Evolutionary conservation across 345 rosid species (phyloP), one percentile per base, ranked within the genome.

Genomic region (Combretum micranthum): DNA sequence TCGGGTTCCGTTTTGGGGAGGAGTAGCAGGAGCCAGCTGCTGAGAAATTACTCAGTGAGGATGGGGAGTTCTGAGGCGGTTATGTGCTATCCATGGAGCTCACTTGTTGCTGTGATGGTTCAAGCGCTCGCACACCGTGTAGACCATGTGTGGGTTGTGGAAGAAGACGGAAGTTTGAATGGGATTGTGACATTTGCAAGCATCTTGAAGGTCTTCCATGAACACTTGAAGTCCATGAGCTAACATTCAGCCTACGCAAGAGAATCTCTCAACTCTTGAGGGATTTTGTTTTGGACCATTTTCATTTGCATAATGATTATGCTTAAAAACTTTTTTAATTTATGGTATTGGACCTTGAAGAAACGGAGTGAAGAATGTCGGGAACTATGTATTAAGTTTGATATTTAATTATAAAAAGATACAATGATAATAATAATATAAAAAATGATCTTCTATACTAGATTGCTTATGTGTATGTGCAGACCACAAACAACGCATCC

Each of bases 91-190:
- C 82, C 85, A 7, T 65, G 77, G 82, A 81, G 73, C 65, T 84
- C 91, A 2, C 59, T 84, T 37, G 72, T 82, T 23, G 91, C 87
- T 0, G 83, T 84, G 57, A 79, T 84, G 77, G 80, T 84, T 55
- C 85, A 84, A 75, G 83, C 82, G 7, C 74, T 84, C 1, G 70
- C 87, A 12, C 82, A 69, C 44, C 83, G 87, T 43, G 72, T 72
- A 44, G 68, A 70, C 42, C 79, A 75, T 2, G 70, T 65, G 32
- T 84, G 91, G 91, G 90, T 81, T 56, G 75, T 79, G 2, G 78
- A 81, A 48, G 78, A 69, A 18, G 81, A 81, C 18, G 66, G 78
- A 2, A 60, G 72, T 26, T 57, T 84, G 44, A 65, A 55, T 0
- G 91, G 91, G 13, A 64, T 79, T 19, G 85, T 81, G 52, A 82